phyloP scores from a whole-genome alignment of 78 protist genomes.

The Dictyostelium intermedium region DNA sequence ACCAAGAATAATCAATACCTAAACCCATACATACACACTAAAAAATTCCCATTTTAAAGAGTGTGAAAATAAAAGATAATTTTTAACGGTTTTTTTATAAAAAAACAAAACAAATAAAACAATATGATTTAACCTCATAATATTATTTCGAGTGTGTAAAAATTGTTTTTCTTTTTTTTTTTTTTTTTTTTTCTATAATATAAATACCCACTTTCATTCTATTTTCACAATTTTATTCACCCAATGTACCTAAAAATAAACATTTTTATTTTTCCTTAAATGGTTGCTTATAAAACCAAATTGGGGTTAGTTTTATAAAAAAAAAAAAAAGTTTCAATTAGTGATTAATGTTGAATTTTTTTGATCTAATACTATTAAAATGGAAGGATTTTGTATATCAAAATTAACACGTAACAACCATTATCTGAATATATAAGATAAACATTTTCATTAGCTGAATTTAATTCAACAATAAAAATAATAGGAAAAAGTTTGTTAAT shows the following conservation, averaged over 20 bases:
- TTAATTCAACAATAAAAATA: not conserved
- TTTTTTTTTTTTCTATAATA: too few species aligned
- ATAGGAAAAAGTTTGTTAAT: not conserved
- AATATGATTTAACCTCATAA: not conserved
- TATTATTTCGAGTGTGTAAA: not conserved
- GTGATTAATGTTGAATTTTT: not conserved
- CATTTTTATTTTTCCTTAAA: too few species aligned
- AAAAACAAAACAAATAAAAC: not conserved
- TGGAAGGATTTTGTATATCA: not conserved
- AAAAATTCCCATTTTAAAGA: not conserved
- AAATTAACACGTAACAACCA: not conserved
- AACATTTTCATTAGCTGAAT: not conserved
- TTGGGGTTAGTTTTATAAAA: not conserved
- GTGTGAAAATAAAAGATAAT: not conserved
- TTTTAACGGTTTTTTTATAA: not conserved
- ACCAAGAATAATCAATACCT: too few species aligned
- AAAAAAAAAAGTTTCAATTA: too few species aligned
- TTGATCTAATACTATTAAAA: not conserved
- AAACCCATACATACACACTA: too few species aligned
- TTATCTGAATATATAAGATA: not conserved
- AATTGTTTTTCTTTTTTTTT: not conserved
- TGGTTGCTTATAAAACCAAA: not conserved
- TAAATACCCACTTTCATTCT: not conserved
- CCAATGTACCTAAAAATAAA: not conserved
- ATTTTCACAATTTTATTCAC: not conserved